phyloP scores from a whole-genome alignment of 2,329 filamentous ascomycete species.

The Diaporthe vaccinii region DNA sequence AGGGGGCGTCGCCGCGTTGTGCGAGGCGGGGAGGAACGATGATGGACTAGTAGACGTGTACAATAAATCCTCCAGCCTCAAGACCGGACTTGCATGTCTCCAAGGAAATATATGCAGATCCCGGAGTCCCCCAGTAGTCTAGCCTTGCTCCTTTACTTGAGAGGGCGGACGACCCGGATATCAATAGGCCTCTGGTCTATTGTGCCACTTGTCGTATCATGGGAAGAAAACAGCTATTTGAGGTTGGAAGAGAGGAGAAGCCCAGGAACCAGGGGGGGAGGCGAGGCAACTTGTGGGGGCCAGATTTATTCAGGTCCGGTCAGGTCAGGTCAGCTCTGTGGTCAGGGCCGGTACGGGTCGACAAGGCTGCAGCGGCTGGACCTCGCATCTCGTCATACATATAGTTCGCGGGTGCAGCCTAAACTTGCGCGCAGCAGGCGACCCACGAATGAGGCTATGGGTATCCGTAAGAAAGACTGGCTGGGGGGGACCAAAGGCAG shows the following conservation, averaged over 20 bases:
- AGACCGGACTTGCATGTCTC: background rate
- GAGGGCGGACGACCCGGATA: background rate
- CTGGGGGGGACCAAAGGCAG: background rate
- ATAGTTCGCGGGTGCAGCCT: constrained; percentile 25
- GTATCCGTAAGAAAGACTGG: background rate
- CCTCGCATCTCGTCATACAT: constrained; percentile 36
- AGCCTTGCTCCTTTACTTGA: constrained; percentile 14
- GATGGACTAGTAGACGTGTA: background rate
- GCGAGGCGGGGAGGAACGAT: constrained; percentile 27
- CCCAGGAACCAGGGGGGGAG: background rate
- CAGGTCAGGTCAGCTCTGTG: constrained; percentile 26
- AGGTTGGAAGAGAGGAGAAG: constrained; percentile 16
- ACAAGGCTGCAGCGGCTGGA: constrained; percentile 39
- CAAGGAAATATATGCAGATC: background rate
- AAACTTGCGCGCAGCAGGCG: constrained; percentile 16
- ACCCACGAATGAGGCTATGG: constrained; percentile 21
- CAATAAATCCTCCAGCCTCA: background rate
- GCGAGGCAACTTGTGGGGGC: constrained; percentile 10
- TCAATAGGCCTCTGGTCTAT: constrained; percentile 1
- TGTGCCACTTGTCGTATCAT: background rate
- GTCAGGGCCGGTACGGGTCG: constrained; percentile 14
- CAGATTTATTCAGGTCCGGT: constrained; percentile 26
- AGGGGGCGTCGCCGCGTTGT: background rate
- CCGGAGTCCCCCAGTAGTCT: background rate
- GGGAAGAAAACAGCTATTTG: background rate